phyloP scores from a whole-genome alignment of 768 basidiomycete genomes.

The Arthromyces matolae region DNA sequence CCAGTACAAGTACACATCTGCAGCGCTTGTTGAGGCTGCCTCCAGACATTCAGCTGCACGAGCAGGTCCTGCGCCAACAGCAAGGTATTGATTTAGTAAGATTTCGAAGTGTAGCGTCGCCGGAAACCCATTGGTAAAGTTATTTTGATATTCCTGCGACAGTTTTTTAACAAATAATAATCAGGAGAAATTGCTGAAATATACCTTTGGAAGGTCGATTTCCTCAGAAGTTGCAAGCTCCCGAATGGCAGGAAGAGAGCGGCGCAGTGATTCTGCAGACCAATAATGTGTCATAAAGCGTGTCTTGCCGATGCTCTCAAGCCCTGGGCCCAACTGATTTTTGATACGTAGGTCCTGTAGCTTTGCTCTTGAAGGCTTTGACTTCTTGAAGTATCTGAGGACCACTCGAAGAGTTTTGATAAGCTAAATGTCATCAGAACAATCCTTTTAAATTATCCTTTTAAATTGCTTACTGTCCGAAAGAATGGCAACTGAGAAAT shows the following conservation, averaged over 20 bases:
- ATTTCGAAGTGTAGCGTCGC: conserved; percentile 20
- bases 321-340: conserved; percentile 18
- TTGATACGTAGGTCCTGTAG: conserved; percentile 3
- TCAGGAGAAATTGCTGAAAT: background rate
- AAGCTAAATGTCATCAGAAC: background rate
- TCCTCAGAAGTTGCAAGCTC: background rate
- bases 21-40: conserved; percentile 21
- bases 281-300: conserved; percentile 16
- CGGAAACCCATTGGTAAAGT: conserved; percentile 5
- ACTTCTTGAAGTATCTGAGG: conserved; percentile 21
- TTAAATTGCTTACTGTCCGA: conserved; percentile 6
- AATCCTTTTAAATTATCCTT: background rate
- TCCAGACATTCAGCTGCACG: conserved; percentile 30
- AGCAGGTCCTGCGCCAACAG: conserved; percentile 24
- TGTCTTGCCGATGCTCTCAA: conserved; percentile 26
- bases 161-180: background rate
- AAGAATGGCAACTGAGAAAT: conserved; percentile 17
- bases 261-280: background rate
- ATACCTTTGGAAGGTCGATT: background rate
- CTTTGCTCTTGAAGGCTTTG: conserved; percentile 7
- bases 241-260: background rate
- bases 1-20: conserved; percentile 34
- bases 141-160: conserved; percentile 10
- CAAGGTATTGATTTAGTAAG: conserved; percentile 20
- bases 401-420: conserved; percentile 5